Percentiles rank a stretch among this genome's conserved stretches.
Evolutionary conservation across 2,329 filamentous ascomycete genomes (phyloP).

Genomic region (Aspergillus bombycis): DNA sequence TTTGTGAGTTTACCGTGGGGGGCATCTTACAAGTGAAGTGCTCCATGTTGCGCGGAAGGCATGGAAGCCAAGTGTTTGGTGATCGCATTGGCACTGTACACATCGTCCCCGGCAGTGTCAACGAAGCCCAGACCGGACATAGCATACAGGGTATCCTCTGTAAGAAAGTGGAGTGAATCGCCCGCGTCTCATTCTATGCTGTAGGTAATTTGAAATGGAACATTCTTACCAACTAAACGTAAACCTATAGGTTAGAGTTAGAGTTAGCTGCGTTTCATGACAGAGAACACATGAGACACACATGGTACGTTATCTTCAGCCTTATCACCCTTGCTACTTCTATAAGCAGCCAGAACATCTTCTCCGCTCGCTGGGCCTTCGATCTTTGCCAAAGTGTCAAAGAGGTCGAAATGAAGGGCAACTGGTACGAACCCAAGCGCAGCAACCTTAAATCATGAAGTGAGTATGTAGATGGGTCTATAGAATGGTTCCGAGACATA

Average conservation of each 20-base stretch:
- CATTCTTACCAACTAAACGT: constrained; percentile 26
- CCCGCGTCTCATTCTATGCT: neutral
- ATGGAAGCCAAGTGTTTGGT: constrained; percentile 39
- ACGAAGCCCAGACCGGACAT: constrained; percentile 42
- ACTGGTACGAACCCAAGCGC: constrained; percentile 43
- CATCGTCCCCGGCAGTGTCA: constrained; percentile 34
- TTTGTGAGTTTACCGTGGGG: too few species aligned
- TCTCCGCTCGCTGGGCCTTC: constrained; percentile 30
- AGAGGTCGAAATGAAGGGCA: constrained; percentile 40
- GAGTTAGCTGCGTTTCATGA: neutral
- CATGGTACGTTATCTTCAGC: neutral
- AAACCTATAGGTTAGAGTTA: constrained; percentile 16
- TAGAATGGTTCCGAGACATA: neutral
- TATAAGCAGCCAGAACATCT: constrained; percentile 30
- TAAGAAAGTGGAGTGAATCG: neutral
- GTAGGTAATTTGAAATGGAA: neutral
- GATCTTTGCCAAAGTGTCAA: constrained; percentile 30
- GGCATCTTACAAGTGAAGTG: constrained; percentile 38
- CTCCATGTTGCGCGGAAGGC: constrained; percentile 41
- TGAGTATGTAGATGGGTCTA: neutral
- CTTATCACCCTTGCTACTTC: constrained; percentile 17
- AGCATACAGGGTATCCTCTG: constrained; percentile 42
- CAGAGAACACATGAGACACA: neutral
- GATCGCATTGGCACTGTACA: constrained; percentile 37
- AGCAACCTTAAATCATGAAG: constrained; percentile 28